These are phyloP conservation scores for Fusarium equiseti DNA, from an alignment of 2,329 filamentous ascomycete species.

Conservation along the genomic window DNA sequence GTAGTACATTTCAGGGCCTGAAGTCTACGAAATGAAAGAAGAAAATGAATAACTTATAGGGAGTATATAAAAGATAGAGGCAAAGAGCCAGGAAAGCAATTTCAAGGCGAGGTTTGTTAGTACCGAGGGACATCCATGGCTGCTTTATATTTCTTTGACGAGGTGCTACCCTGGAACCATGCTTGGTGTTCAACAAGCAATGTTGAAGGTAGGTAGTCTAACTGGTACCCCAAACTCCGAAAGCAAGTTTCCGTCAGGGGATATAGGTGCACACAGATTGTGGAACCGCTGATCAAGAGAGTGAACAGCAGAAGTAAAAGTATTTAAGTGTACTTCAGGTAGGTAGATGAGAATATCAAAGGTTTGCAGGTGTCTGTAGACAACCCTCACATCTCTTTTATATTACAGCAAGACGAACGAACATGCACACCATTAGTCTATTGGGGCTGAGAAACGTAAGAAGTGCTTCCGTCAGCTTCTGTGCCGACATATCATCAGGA, in stretches of 20 bases:
- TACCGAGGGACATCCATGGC: not conserved
- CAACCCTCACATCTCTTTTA: not conserved
- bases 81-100: not conserved
- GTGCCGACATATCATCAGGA: not conserved
- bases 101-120: not conserved
- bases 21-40: not conserved
- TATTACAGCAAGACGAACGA: not conserved
- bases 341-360: not conserved
- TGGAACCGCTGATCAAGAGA: constrained; percentile 7
- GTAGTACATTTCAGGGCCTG: too few species aligned
- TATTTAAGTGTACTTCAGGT: not conserved
- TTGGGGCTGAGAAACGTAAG: not conserved
- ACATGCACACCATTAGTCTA: not conserved
- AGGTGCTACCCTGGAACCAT: not conserved
- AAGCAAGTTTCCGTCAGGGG: constrained; percentile 10
- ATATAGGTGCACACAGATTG: constrained; percentile 17
- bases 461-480: not conserved
- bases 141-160: not conserved
- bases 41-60: not conserved
- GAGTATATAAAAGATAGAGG: not conserved
- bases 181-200: not conserved
- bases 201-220: not conserved
- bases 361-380: not conserved
- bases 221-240: constrained; percentile 15
- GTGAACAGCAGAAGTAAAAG: not conserved